Evolutionary conservation across 1,284 basidiomycete genomes (phyloP).

Genomic region (Trametes polyzona): DNA sequence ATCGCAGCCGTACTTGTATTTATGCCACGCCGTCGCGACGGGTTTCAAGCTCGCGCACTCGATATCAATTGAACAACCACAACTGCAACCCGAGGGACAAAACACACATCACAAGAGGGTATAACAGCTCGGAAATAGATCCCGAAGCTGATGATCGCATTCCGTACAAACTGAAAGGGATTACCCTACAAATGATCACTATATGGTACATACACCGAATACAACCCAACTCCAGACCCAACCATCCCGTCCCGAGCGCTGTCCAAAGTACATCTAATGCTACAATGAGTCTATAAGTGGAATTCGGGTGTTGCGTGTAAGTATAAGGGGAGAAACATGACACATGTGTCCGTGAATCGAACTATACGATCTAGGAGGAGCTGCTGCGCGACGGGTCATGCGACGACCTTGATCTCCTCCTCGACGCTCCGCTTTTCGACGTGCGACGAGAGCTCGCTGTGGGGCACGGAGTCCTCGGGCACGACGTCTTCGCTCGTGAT

Average conservation of each 20-base stretch:
- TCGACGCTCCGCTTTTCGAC: conserved; percentile 25
- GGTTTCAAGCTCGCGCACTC: no score
- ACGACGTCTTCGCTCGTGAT: conserved; percentile 37
- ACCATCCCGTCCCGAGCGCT: background rate
- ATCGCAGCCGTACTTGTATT: no score
- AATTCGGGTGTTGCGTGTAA: no score
- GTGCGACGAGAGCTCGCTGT: conserved; percentile 20
- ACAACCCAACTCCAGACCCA: background rate
- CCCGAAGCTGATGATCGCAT: background rate
- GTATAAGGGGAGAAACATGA: background rate
- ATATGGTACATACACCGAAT: background rate
- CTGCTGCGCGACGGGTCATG: background rate
- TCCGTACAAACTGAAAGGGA: conserved; percentile 7
- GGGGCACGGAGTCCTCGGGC: background rate
- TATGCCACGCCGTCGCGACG: no score
- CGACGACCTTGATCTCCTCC: conserved; percentile 24
- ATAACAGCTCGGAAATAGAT: no score
- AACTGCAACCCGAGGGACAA: no score
- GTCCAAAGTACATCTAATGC: conserved; percentile 5
- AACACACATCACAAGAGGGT: no score
- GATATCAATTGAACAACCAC: no score
- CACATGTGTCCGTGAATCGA: background rate
- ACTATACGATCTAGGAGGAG: background rate
- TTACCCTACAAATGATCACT: conserved; percentile 9
- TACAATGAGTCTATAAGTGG: conserved; percentile 1